phyloP scores from a whole-genome alignment of 352 stramenopile species.

The Pythium dissimile region DNA sequence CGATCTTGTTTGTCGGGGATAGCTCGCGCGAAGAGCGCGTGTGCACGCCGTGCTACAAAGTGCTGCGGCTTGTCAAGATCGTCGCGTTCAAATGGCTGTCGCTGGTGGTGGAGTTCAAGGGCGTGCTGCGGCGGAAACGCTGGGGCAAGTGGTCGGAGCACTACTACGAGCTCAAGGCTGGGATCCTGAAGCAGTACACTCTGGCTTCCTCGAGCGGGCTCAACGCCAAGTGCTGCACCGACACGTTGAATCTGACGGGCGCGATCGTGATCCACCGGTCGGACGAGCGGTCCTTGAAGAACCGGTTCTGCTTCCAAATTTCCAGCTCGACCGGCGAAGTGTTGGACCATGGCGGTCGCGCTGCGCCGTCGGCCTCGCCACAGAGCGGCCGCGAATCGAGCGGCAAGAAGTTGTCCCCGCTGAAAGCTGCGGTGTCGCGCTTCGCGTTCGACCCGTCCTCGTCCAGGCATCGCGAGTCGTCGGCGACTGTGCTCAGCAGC shows the following conservation, averaged over 20 bases:
- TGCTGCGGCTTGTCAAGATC: slow-evolving; percentile 65
- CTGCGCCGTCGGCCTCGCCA: not conserved
- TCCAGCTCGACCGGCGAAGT: slow-evolving; percentile 47
- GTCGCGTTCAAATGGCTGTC: slow-evolving; percentile 67
- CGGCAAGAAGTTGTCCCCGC: slow-evolving; percentile 49
- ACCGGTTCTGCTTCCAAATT: slow-evolving; percentile 81
- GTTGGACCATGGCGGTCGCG: slow-evolving; percentile 10
- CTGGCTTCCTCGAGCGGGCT: slow-evolving; percentile 32
- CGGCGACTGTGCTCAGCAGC: slow-evolving; percentile 23
- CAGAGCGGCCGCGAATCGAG: slow-evolving; percentile 3
- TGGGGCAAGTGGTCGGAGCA: slow-evolving; percentile 81
- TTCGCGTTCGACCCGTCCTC: slow-evolving; percentile 14
- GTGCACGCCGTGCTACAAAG: slow-evolving; percentile 61
- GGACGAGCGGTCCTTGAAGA: slow-evolving; percentile 62
- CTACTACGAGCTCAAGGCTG: slow-evolving; percentile 75
- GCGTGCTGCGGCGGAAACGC: slow-evolving; percentile 62
- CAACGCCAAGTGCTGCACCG: slow-evolving; percentile 39
- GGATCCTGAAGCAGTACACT: slow-evolving; percentile 76
- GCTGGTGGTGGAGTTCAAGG: slow-evolving; percentile 63
- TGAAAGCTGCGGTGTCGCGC: slow-evolving; percentile 57
- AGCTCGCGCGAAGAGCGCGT: slow-evolving; percentile 61
- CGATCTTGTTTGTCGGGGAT: slow-evolving; percentile 71
- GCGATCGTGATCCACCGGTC: slow-evolving; percentile 80
- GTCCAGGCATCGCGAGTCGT: slow-evolving; percentile 12
- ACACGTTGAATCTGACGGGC: slow-evolving; percentile 65